phyloP scores from a whole-genome alignment of 1,284 basidiomycete genomes.

The Ganoderma multipileum region DNA sequence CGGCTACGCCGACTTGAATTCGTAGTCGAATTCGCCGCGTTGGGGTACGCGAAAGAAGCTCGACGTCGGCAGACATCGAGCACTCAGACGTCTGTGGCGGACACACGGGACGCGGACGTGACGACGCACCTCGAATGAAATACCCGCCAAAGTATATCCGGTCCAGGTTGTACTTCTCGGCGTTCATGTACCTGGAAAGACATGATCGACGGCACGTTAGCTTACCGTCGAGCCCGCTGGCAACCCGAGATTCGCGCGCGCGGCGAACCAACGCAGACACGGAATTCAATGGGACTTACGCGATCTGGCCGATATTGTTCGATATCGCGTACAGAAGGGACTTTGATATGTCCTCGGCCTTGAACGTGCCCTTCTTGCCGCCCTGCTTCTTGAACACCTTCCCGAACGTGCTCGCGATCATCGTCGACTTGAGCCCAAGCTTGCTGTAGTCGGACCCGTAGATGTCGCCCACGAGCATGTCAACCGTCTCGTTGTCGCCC shows the following conservation, averaged over 20 bases:
- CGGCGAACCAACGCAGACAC: neutral
- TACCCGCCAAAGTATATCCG: slow-evolving; percentile 99
- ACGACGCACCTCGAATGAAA: slow-evolving; percentile 90
- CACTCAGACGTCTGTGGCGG: slow-evolving; percentile 13
- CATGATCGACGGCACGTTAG: slow-evolving; percentile 2
- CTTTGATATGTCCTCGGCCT: slow-evolving; percentile 93
- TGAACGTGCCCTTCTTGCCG: slow-evolving; percentile 78
- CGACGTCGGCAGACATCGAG: neutral
- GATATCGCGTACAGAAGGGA: slow-evolving; percentile 95
- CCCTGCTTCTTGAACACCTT: slow-evolving; percentile 98
- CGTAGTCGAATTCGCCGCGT: neutral
- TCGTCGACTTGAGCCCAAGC: slow-evolving; percentile 95
- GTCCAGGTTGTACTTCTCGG: slow-evolving; percentile 97
- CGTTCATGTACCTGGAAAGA: slow-evolving; percentile 92
- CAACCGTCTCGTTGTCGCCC: slow-evolving; percentile 94
- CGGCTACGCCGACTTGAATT: slow-evolving; percentile 1
- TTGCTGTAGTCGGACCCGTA: slow-evolving; percentile 95
- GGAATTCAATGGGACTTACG: slow-evolving; percentile 65
- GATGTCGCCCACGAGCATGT: slow-evolving; percentile 99
- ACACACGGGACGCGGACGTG: slow-evolving; percentile 7
- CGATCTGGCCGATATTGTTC: slow-evolving; percentile 99
- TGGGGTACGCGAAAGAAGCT: neutral
- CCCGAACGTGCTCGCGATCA: slow-evolving; percentile 97
- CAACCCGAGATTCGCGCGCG: neutral
- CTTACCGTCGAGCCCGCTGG: neutral